These are phyloP conservation scores for Ustilago cynodontis DNA, from an alignment of 1,284 basidiomycete species.

Conservation along the genomic window DNA sequence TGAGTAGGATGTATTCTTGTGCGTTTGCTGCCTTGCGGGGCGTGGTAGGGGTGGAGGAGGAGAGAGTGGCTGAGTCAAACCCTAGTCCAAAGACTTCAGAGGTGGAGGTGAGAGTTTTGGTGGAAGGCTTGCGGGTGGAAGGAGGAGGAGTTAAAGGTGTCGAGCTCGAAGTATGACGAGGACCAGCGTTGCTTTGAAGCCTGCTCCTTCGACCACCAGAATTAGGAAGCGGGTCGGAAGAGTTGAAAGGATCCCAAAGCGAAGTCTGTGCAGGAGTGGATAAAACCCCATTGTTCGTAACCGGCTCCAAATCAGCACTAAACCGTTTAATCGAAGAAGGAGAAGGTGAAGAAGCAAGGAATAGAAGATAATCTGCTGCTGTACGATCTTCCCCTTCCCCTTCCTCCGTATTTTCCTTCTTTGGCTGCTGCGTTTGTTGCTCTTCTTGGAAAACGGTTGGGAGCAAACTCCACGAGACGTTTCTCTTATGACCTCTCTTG, in stretches of 20 bases:
- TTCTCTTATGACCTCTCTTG: slow-evolving; percentile 24
- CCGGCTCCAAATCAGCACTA: slow-evolving; percentile 12
- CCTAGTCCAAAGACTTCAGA: slow-evolving; percentile 12
- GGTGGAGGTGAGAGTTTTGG: background rate
- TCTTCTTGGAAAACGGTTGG: slow-evolving; percentile 10
- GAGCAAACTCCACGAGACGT: slow-evolving; percentile 32
- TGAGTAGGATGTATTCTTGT: slow-evolving; percentile 28
- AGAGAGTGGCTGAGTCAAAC: slow-evolving; percentile 14
- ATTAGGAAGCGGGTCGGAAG: slow-evolving; percentile 5
- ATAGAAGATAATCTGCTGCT: slow-evolving; percentile 46
- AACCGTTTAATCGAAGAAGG: slow-evolving; percentile 37
- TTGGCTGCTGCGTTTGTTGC: background rate
- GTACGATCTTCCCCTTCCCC: slow-evolving; percentile 24
- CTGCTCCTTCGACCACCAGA: slow-evolving; percentile 20
- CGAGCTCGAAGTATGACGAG: slow-evolving; percentile 3
- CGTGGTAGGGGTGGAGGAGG: slow-evolving; percentile 2
- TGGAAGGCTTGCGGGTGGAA: background rate
- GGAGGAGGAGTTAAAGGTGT: slow-evolving; percentile 34
- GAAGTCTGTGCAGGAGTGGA: slow-evolving; percentile 40
- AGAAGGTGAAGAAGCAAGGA: slow-evolving; percentile 37
- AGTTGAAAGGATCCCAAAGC: slow-evolving; percentile 47
- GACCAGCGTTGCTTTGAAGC: slow-evolving; percentile 1
- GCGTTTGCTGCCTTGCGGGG: slow-evolving; percentile 24
- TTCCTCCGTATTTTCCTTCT: slow-evolving; percentile 6
- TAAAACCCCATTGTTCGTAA: slow-evolving; percentile 14